Percentiles rank a stretch among this genome's conserved stretches.
phyloP scores from a whole-genome alignment of 495 filamentous ascomycete species.

The Penicillium odoratum region DNA sequence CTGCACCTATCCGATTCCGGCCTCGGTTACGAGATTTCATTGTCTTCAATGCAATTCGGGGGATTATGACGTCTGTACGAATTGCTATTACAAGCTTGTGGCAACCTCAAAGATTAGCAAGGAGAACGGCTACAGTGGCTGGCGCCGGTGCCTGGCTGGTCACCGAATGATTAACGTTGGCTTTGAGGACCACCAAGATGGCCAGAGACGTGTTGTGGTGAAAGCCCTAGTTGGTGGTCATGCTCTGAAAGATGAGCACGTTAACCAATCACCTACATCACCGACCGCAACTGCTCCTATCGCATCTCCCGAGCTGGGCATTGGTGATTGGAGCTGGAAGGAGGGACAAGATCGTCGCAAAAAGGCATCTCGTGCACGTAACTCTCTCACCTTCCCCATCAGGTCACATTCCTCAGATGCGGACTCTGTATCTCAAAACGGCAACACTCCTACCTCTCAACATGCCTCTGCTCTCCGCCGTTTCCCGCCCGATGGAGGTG shows the following conservation, averaged over 20 bases:
- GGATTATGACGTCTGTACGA: conserved; percentile 80
- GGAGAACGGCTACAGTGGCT: conserved; percentile 75
- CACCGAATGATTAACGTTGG: conserved; percentile 83
- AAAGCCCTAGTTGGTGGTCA: conserved; percentile 73
- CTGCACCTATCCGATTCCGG: conserved; percentile 69
- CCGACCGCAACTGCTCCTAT: conserved; percentile 13
- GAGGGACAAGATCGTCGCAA: conserved; percentile 49
- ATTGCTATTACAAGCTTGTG: conserved; percentile 71
- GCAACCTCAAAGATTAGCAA: conserved; percentile 58
- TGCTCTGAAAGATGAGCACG: conserved; percentile 56
- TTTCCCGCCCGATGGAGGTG: conserved; percentile 72
- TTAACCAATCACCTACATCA: conserved; percentile 25
- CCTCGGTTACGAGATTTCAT: conserved; percentile 68
- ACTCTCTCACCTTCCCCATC: conserved; percentile 3
- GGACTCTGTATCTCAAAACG: conserved; percentile 8
- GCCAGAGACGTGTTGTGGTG: conserved; percentile 58
- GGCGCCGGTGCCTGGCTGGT: conserved; percentile 75
- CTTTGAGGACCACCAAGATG: conserved; percentile 61
- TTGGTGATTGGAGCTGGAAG: conserved; percentile 52
- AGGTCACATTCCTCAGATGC: conserved; percentile 9
- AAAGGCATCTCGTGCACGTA: conserved; percentile 46
- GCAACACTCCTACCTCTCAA: conserved; percentile 14
- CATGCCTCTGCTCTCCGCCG: conserved; percentile 25
- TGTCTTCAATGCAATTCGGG: conserved; percentile 67
- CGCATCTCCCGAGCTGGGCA: conserved; percentile 30